These are phyloP conservation scores for Pascua guehoae DNA, from an alignment of 1,284 basidiomycete genomes.

Conservation along the genomic window DNA sequence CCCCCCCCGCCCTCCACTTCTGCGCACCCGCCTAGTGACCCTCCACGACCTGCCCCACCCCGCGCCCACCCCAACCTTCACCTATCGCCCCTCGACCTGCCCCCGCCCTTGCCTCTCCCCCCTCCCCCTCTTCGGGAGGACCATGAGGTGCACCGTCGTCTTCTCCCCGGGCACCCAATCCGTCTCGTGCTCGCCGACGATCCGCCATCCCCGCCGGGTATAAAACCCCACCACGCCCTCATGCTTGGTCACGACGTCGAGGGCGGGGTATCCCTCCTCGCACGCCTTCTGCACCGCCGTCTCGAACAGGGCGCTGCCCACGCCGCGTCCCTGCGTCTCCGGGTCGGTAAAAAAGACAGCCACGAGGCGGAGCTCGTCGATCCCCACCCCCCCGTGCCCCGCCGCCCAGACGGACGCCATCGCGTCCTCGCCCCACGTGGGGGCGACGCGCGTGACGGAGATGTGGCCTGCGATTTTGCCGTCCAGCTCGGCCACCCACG, in stretches of 20 bases:
- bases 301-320: slow-evolving; percentile 1
- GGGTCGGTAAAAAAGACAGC: slow-evolving; percentile 4
- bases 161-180: neutral
- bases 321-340: neutral
- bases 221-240: neutral
- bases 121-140: neutral
- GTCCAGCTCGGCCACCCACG: slow-evolving; percentile 5
- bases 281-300: neutral
- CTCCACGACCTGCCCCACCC: neutral
- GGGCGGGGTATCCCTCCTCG: neutral
- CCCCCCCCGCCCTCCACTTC: no score
- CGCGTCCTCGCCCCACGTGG: neutral
- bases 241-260: neutral
- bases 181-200: neutral
- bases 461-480: slow-evolving; percentile 1
- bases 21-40: neutral
- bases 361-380: neutral
- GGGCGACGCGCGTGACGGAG: neutral
- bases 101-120: no score
- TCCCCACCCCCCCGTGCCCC: neutral
- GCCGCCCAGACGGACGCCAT: neutral
- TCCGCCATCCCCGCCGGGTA: neutral
- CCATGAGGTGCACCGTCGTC: neutral
- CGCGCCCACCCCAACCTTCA: no score
- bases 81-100: no score